These are phyloP conservation scores for Monilinia laxa DNA, from an alignment of 2,329 filamentous ascomycete species.

Conservation along the genomic window DNA sequence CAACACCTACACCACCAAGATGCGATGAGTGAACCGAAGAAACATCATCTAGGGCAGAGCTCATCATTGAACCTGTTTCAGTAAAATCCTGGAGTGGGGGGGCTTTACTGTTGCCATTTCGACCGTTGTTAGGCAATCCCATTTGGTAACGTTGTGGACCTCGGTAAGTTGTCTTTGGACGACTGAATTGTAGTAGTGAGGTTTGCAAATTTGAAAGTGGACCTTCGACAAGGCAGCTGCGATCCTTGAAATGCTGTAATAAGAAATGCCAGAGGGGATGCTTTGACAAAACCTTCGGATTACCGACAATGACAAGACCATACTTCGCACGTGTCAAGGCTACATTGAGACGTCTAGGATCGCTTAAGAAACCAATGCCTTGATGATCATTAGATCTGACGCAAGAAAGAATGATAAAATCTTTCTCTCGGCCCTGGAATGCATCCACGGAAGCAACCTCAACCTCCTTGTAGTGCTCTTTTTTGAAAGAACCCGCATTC, in stretches of 20 bases:
- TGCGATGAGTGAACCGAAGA: constrained; percentile 93
- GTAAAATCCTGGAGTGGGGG: constrained; percentile 36
- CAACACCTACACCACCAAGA: constrained; percentile 78
- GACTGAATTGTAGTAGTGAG: constrained; percentile 90
- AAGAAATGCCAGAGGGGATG: constrained; percentile 97
- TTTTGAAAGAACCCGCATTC: constrained; percentile 93
- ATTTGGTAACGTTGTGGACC: constrained; percentile 84
- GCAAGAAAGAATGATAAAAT: constrained; percentile 97
- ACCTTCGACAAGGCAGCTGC: constrained; percentile 92
- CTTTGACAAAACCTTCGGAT: constrained; percentile 96
- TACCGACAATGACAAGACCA: constrained; percentile 92
- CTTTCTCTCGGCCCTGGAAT: constrained; percentile 98
- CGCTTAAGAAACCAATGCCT: constrained; percentile 97
- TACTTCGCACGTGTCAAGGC: constrained; percentile 96
- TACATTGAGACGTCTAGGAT: constrained; percentile 95
- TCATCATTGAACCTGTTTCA: constrained; percentile 85
- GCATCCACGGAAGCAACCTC: constrained; percentile 98
- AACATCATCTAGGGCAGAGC: constrained; percentile 95
- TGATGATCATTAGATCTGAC: constrained; percentile 99
- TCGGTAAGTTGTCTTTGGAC: constrained; percentile 89
- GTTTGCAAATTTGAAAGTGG: constrained; percentile 94
- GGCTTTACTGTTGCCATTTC: constrained; percentile 37
- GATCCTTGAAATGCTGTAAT: constrained; percentile 93
- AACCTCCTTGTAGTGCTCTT: constrained; percentile 97
- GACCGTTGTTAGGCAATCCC: constrained; percentile 55